Conservation (phyloP, 2,329 filamentous ascomycete genomes). For the Epicoccum sorghinum region DNA sequence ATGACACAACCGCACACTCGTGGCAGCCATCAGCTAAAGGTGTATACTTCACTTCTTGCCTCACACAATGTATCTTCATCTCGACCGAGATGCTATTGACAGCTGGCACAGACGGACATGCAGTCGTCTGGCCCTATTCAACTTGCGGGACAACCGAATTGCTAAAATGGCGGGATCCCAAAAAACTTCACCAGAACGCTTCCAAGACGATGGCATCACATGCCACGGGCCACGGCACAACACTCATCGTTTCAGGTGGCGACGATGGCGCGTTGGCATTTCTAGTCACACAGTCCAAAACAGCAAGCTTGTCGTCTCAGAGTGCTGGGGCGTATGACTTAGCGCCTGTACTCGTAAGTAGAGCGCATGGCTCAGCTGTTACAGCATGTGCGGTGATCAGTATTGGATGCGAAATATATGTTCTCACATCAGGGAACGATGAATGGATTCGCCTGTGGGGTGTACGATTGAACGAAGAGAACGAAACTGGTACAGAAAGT, state of each 20-base stretch:
- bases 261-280: slow-evolving; percentile 82
- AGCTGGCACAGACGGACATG: slow-evolving; percentile 79
- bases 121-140: slow-evolving; percentile 65
- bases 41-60: slow-evolving; percentile 63
- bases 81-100: slow-evolving; percentile 61
- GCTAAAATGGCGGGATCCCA: slow-evolving; percentile 39
- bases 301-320: slow-evolving; percentile 11
- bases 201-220: slow-evolving; percentile 65
- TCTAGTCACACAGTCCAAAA: slow-evolving; percentile 23
- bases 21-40: slow-evolving; percentile 49
- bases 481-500: not conserved
- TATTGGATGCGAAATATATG: slow-evolving; percentile 16
- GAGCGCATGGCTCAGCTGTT: slow-evolving; percentile 74
- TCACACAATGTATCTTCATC: slow-evolving; percentile 66
- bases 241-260: slow-evolving; percentile 74
- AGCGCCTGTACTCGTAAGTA: slow-evolving; percentile 53
- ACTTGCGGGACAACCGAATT: not conserved
- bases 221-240: slow-evolving; percentile 37
- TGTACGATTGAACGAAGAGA: slow-evolving; percentile 22
- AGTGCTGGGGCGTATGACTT: slow-evolving; percentile 9
- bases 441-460: slow-evolving; percentile 57
- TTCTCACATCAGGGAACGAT: slow-evolving; percentile 53
- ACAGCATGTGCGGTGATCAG: slow-evolving; percentile 59
- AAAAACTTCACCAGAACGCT: slow-evolving; percentile 74
- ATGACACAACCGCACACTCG: slow-evolving; percentile 27